Base-by-base conservation (phyloP, 257 asterid species). In the Craterostigma plantagineum region DNA sequence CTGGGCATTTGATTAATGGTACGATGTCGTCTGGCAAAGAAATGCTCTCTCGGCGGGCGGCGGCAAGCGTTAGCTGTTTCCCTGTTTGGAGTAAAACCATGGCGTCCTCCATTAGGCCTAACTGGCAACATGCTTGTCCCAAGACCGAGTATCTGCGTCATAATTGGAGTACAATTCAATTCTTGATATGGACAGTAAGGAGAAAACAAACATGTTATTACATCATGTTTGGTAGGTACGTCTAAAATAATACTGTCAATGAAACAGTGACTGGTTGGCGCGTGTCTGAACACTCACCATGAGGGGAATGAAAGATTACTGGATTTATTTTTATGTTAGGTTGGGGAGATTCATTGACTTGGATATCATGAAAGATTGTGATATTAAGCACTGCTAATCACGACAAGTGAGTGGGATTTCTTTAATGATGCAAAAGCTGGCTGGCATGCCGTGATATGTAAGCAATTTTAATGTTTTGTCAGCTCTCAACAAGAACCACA, bases 91-190 rank as follows among this genome's bases (percentile, higher is more conserved):
- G 63, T 38, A 71, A 60, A 46, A 64, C 72, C 62, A 71, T 60
- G 1, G 79, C 79, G 18, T 71, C 79, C 56, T 71, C 79, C 79
- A 71, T 71, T 50, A 71, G 59, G 3, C 79, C 79, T 36, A 71
- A 36, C 41, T 71, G 79, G 60, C 75, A 63, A 52, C 79, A 71
- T 14, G 79, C 76, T 59, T 67, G 79, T 16, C 79, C 79, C 14
- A 71, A 33, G 50, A 67, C 65, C 54, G 69, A 57, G 52, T 68
- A 74, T 65, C 91, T 77, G 73, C 48, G 48, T 23, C 36, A 49
- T 56, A 11, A 13, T 40, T 57, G 54, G 34, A 11, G 4, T 38
- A 18, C 18, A 14, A 9, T 39, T 40, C 17, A 35, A 36, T 23
- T 55, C 45, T 40, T 12, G 33, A 17, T 9, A 9, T 18, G 9